Evolutionary conservation across 164 flowering plant genomes (phyloP), one percentile per base, ranked within the genome.

Genomic region (Chloranthus sessilifolius): DNA sequence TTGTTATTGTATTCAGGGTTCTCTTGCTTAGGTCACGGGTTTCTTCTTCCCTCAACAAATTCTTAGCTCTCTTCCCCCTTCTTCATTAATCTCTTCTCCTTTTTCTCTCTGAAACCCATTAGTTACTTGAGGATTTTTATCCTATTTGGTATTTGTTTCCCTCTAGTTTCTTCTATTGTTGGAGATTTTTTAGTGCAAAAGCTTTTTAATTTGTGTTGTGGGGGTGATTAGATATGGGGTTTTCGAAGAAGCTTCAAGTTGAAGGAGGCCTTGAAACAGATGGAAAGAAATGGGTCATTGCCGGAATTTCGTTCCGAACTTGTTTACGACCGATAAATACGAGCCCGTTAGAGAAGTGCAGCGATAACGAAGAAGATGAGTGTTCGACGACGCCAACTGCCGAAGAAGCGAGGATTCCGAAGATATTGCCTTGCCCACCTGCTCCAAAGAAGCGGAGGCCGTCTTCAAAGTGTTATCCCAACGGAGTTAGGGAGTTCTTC

Each of bases 371-470:
- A 63, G 47, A 55, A 62, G 3, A 51, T 3, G 55, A 30, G 12
- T 42, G 48, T 29, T 43, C 49, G 55, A 81, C 78, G 0, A 81
- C 94, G 1, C 90, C 94, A 0, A 85, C 83, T 1, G 63, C 68
- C 1, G 67, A 66, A 40, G 94, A 78, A 46, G 54, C 83, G 5
- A 81, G 78, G 38, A 79, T 82, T 55, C 79, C 83, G 10, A 72
- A 71, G 59, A 76, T 16, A 21, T 42, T 74, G 43, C 26, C 64
- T 1, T 88, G 96, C 67, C 94, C 94, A 33, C 85, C 94, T 1
- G 80, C 96, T 3, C 96, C 96, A 11, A 79, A 80, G 55, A 88
- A 88, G 74, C 70, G 71, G 14, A 61, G 75, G 33, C 78, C 85
- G 15, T 21, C 78, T 29, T 50, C 78, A 3, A 68, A 52, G 9